phyloP scores from a whole-genome alignment of 2,329 filamentous ascomycete species.

The Diaporthe ilicicola region DNA sequence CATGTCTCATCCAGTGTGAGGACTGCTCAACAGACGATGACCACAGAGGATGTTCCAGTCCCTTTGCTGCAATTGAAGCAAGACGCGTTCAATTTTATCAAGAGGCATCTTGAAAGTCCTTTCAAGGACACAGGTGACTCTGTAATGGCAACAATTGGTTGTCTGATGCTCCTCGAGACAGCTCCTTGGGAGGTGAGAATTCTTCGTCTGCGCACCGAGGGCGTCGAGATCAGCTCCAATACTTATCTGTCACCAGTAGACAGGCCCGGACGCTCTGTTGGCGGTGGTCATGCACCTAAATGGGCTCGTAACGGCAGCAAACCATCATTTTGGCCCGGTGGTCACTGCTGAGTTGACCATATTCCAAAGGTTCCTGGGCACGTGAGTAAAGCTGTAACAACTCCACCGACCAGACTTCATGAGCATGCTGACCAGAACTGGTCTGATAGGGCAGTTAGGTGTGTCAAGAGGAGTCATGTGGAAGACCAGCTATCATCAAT shows the following conservation, averaged over 20 bases:
- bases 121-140: conserved; percentile 50
- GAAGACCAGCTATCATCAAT: not conserved
- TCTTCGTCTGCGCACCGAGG: not conserved
- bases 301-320: conserved; percentile 11
- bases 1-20: not conserved
- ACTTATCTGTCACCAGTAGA: not conserved
- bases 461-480: conserved; percentile 1
- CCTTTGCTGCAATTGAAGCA: conserved; percentile 42
- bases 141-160: conserved; percentile 53
- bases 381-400: conserved; percentile 1
- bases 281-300: conserved; percentile 17
- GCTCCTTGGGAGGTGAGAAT: conserved; percentile 25
- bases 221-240: not conserved
- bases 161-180: conserved; percentile 55
- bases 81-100: conserved; percentile 55
- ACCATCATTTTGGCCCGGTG: not conserved
- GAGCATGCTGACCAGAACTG: not conserved
- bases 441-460: not conserved
- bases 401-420: not conserved
- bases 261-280: conserved; percentile 9
- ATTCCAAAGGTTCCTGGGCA: not conserved
- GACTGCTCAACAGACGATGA: not conserved
- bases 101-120: conserved; percentile 51
- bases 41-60: not conserved
- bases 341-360: not conserved